phyloP scores from a whole-genome alignment of 202 grass and related monocot species.

The Carex arenaria region DNA sequence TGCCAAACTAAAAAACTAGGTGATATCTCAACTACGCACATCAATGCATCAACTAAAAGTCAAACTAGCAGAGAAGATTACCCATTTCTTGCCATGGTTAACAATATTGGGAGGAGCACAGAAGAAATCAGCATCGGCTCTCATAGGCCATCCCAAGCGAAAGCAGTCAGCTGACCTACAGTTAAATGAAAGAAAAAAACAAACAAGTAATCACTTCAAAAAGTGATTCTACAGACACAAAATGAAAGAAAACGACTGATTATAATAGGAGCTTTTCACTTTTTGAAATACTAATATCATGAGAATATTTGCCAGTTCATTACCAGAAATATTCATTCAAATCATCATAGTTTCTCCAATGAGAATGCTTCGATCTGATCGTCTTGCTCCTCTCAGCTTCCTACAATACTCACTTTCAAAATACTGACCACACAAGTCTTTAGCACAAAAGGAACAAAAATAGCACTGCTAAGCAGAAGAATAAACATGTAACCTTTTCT shows the following conservation, averaged over 20 bases:
- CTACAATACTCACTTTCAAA: constrained; percentile 31
- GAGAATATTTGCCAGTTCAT: not conserved
- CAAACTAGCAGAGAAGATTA: constrained; percentile 31
- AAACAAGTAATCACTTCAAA: not conserved
- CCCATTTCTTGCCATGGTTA: constrained; percentile 34
- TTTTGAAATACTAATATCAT: not conserved
- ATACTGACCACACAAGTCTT: not conserved
- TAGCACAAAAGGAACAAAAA: constrained; percentile 1
- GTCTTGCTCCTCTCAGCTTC: constrained; percentile 82
- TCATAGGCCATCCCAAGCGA: constrained; percentile 92
- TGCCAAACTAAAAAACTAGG: not conserved
- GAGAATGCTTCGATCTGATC: constrained; percentile 90
- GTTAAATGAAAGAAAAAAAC: constrained; percentile 26
- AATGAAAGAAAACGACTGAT: constrained; percentile 14
- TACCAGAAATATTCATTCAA: constrained; percentile 99
- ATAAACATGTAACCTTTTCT: constrained; percentile 49
- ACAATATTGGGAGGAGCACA: constrained; percentile 35
- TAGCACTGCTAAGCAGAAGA: not conserved
- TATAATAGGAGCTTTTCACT: not conserved
- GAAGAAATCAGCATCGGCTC: constrained; percentile 93
- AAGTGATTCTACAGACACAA: constrained; percentile 10
- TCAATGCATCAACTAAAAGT: constrained; percentile 6
- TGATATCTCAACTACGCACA: not conserved
- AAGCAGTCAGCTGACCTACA: constrained; percentile 91
- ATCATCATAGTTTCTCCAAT: constrained; percentile 99